Conservation (phyloP, 1,284 basidiomycete species). For the Kwoniella shivajii region DNA sequence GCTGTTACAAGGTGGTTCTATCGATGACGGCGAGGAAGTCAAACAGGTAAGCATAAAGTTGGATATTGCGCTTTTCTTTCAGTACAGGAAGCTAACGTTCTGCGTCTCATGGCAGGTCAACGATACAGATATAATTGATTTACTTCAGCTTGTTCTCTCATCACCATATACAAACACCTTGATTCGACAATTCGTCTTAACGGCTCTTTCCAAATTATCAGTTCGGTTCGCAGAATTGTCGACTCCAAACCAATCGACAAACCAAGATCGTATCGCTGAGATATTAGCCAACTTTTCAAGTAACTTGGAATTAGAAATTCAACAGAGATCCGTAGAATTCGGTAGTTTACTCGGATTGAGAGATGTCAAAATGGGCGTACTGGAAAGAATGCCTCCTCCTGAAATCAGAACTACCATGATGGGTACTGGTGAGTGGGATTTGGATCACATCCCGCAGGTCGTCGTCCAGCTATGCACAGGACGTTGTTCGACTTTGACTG, state of each 20-base stretch:
- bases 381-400: slow-evolving; percentile 98
- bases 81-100: background rate
- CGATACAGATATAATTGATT: slow-evolving; percentile 81
- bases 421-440: slow-evolving; percentile 68
- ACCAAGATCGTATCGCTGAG: slow-evolving; percentile 75
- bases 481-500: background rate
- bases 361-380: slow-evolving; percentile 80
- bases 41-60: slow-evolving; percentile 60
- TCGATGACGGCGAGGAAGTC: slow-evolving; percentile 78
- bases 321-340: slow-evolving; percentile 95
- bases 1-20: slow-evolving; percentile 82
- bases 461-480: background rate
- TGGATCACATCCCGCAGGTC: slow-evolving; percentile 2
- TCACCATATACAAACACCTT: slow-evolving; percentile 94
- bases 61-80: no score
- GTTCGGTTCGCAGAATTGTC: slow-evolving; percentile 62
- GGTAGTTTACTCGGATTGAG: slow-evolving; percentile 73
- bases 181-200: slow-evolving; percentile 88
- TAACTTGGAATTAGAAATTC: slow-evolving; percentile 89
- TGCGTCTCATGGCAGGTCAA: slow-evolving; percentile 60
- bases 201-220: slow-evolving; percentile 86
- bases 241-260: slow-evolving; percentile 62
- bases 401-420: slow-evolving; percentile 93
- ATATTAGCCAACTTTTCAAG: slow-evolving; percentile 76
- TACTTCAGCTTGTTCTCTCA: slow-evolving; percentile 82